Evolutionary conservation across 1,284 basidiomycete species (phyloP), one percentile per base, ranked within the genome.

Genomic region (Fomitopsis pinicola): DNA sequence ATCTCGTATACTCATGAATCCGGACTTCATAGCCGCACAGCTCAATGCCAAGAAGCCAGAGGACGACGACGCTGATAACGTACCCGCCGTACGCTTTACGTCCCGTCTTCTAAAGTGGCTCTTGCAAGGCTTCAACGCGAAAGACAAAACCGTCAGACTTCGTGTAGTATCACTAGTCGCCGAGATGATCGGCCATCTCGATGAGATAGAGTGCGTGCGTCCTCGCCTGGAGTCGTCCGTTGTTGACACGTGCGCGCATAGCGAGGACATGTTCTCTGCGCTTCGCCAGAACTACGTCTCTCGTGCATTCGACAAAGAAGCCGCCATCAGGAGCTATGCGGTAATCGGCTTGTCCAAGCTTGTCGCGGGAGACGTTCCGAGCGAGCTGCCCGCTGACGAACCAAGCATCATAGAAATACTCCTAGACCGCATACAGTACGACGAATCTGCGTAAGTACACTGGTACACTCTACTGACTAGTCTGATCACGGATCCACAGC

Each of bases 111-210:
- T 96, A 55, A 85, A 84, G 53, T 92, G 92, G 76, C 80, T 96
- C n/a, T 76, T 95, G 52, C 83, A 85, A 64, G 95, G 94, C 0
- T 95, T 95, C 74, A 74, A 82, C 14, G 91, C 95, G 3, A 97
- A 96, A 75, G 90, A 95, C 78, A 97, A 95, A 78, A 84, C 84
- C 56, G 88, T 92, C 19, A 82, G 95, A 14, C 92, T 89, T 69
- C 84, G 95, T 17, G 88, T 86, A 64, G 83, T 92, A 0, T 86
- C 90, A 61, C 74, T 92, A 35, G 82, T 91, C 10, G 85, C 88
- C 0, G 87, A 92, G 65, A 85, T 94, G 76, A 87, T 95, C 55
- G 82, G 86, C 7, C 85, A 86, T 63, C 77, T 95, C 1, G 89
- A 89, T 12, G 90, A 93, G 76, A 83, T 95, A 53, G 92, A 95